Evolutionary conservation across 495 filamentous ascomycete genomes (phyloP).

Genomic region (Viridothelium virens): DNA sequence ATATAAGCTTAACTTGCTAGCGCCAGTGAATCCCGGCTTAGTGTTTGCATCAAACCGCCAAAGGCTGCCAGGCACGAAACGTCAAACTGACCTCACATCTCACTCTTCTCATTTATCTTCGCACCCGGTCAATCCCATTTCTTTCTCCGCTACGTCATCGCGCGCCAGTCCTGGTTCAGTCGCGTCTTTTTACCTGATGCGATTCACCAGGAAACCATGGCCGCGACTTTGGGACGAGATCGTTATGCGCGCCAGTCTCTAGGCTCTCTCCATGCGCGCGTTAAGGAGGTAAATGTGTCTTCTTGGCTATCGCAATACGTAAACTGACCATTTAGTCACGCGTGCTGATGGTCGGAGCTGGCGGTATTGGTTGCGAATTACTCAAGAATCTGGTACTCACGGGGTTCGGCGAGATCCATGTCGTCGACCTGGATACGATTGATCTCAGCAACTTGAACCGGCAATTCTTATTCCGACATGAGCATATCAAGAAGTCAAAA

Average conservation of each 20-base stretch:
- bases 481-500: slow-evolving; percentile 97
- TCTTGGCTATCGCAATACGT: background rate
- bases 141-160: slow-evolving; percentile 1
- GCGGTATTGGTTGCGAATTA: slow-evolving; percentile 95
- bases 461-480: slow-evolving; percentile 93
- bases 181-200: background rate
- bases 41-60: background rate
- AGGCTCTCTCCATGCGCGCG: slow-evolving; percentile 49
- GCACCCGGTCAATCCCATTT: slow-evolving; percentile 15
- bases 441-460: slow-evolving; percentile 96
- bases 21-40: background rate
- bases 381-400: slow-evolving; percentile 92
- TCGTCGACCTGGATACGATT: slow-evolving; percentile 97
- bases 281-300: slow-evolving; percentile 53
- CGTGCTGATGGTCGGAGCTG: slow-evolving; percentile 90
- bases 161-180: background rate
- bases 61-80: slow-evolving; percentile 2
- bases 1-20: slow-evolving; percentile 2
- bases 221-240: slow-evolving; percentile 30
- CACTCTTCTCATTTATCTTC: slow-evolving; percentile 24
- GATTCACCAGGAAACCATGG: slow-evolving; percentile 18
- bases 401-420: slow-evolving; percentile 90
- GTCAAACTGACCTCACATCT: background rate
- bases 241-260: slow-evolving; percentile 50
- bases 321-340: slow-evolving; percentile 32